Conservation (phyloP, 768 basidiomycete genomes). For the Termitomyces heimii region DNA sequence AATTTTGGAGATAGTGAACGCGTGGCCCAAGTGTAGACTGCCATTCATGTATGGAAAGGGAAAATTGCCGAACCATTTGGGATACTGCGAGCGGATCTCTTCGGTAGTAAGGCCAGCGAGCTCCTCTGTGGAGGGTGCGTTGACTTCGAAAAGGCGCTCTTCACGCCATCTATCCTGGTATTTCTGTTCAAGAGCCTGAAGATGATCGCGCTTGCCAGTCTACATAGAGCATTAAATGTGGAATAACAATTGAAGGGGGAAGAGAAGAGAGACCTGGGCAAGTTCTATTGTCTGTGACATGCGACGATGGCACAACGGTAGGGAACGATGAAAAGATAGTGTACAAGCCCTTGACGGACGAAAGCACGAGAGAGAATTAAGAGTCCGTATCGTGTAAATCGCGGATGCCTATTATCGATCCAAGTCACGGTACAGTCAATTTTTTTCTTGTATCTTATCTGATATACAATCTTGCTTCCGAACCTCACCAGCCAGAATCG, state of each 20-base stretch:
- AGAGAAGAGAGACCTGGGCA: conserved; percentile 40
- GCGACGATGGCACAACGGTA: conserved; percentile 11
- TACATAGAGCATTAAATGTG: conserved; percentile 26
- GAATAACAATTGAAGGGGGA: background rate
- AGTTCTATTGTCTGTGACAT: conserved; percentile 67
- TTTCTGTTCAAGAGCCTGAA: conserved; percentile 76
- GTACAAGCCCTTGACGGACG: conserved; percentile 29
- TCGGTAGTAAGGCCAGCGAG: conserved; percentile 55
- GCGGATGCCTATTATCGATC: conserved; percentile 14
- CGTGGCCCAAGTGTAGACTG: conserved; percentile 93
- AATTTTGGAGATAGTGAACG: conserved; percentile 96
- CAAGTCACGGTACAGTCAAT: conserved; percentile 13
- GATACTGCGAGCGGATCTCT: conserved; percentile 69
- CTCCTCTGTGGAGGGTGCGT: conserved; percentile 69
- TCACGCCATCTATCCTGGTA: conserved; percentile 81
- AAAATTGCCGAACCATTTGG: conserved; percentile 98
- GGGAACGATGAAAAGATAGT: conserved; percentile 20
- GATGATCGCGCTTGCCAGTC: conserved; percentile 91
- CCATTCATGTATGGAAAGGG: conserved; percentile 99
- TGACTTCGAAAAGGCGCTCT: conserved; percentile 76
- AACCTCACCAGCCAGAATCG: background rate
- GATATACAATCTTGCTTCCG: background rate
- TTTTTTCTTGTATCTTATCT: conserved; percentile 2
- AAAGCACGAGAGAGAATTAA: conserved; percentile 16
- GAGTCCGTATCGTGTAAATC: conserved; percentile 14